Evolutionary conservation across 192 early-diverging fungal genomes (phyloP).

Genomic region (Gryganskiella cystojenkinii): DNA sequence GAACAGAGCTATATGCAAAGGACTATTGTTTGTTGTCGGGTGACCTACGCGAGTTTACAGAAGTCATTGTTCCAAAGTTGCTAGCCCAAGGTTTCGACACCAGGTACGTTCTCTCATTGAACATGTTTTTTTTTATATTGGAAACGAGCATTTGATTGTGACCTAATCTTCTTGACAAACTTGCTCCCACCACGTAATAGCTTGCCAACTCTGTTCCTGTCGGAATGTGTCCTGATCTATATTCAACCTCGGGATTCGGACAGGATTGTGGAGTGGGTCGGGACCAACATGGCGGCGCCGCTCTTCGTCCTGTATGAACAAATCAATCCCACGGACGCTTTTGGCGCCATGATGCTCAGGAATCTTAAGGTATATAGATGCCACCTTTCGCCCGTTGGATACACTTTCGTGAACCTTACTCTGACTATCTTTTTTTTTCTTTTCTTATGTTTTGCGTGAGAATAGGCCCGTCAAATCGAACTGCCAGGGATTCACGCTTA

Average conservation of each 20-base stretch:
- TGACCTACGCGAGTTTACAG: constrained; percentile 80
- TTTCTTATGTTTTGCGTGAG: neutral
- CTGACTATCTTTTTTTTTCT: neutral
- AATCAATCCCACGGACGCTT: constrained; percentile 89
- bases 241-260: constrained; percentile 74
- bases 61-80: constrained; percentile 69
- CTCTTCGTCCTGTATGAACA: constrained; percentile 91
- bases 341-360: constrained; percentile 92
- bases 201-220: constrained; percentile 88
- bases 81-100: constrained; percentile 63
- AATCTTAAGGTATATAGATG: constrained; percentile 79
- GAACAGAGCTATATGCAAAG: constrained; percentile 74
- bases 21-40: constrained; percentile 81
- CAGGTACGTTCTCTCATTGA: too few species aligned
- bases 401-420: neutral
- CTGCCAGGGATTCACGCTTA: constrained; percentile 80
- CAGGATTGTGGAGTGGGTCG: constrained; percentile 79
- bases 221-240: constrained; percentile 96
- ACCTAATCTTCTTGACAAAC: too few species aligned
- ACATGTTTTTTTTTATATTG: too few species aligned
- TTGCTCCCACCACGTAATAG: too few species aligned
- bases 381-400: too few species aligned
- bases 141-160: too few species aligned
- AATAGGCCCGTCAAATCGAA: constrained; percentile 74
- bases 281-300: constrained; percentile 54